A percentile compares a stretch with the other conserved stretches of the same genome.
phyloP scores from a whole-genome alignment of 1,284 basidiomycete species.

The Puccinia horiana region DNA sequence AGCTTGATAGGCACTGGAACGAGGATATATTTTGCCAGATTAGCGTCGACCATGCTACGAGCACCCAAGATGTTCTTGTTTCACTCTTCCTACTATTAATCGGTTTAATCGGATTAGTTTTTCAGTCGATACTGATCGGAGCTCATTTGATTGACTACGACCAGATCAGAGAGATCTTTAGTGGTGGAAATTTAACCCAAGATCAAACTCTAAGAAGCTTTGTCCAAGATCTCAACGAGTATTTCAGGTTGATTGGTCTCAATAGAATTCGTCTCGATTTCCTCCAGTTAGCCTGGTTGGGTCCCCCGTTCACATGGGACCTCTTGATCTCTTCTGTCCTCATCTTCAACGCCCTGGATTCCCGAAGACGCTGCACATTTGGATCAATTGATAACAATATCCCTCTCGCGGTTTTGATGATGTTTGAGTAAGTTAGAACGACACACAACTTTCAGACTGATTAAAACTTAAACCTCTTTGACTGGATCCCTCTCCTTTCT shows the following conservation, averaged over 20 bases:
- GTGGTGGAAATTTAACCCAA: neutral
- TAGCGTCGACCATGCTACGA: conserved; percentile 47
- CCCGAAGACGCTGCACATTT: conserved; percentile 33
- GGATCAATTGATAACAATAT: conserved; percentile 30
- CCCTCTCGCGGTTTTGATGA: conserved; percentile 21
- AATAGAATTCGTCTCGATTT: conserved; percentile 11
- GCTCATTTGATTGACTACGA: conserved; percentile 1
- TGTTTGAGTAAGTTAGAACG: conserved; percentile 39
- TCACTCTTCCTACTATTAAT: conserved; percentile 26
- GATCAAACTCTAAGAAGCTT: neutral
- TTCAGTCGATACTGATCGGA: conserved; percentile 6
- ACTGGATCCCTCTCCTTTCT: neutral
- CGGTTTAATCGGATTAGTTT: conserved; percentile 19
- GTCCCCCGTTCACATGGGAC: conserved; percentile 20
- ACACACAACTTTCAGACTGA: neutral
- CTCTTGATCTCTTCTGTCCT: conserved; percentile 29
- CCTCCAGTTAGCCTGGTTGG: conserved; percentile 20
- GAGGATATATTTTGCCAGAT: conserved; percentile 43
- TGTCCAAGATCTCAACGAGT: neutral
- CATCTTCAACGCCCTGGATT: conserved; percentile 24
- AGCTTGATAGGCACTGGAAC: conserved; percentile 32
- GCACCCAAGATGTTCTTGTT: conserved; percentile 27
- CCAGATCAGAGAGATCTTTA: conserved; percentile 4
- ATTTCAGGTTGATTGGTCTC: neutral
- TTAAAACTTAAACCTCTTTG: neutral